Evolutionary conservation across 352 stramenopile genomes (phyloP), one percentile per base, ranked within the genome.

Genomic region (Phytopythium mirpurense): DNA sequence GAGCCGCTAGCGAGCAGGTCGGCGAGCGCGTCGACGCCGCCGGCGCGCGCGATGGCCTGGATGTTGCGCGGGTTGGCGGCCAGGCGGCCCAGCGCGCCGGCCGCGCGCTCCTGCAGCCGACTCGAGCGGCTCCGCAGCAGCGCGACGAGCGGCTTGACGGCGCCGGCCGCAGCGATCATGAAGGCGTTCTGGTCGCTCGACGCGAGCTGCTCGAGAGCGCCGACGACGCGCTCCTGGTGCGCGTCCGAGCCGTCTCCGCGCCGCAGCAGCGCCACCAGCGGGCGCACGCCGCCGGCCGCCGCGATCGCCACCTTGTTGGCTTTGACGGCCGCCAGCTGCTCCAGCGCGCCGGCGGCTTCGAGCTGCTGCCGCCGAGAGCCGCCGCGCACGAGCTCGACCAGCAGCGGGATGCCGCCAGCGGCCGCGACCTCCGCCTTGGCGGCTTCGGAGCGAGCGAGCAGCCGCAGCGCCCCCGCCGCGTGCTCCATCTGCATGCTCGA

Each of bases 271-370:
- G 7, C 45, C 12, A 52, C 27, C 14, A 52, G 12, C 10, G 29
- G n/a, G 12, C 23, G 45, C 12, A 52, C 41, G 29, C 45, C 45
- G 11, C 45, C 45, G 6, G 14, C 45, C 0, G 45, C 27, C 1
- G 45, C 45, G 19, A 52, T 41, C 18, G 11, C 1, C 45, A 31
- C 31, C 31, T 52, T 52, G 45, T 52, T 52, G n/a, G 24, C n/a
- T 24, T 18, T 5, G 21, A 16, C 18, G 29, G 16, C 5, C 10
- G 45, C 27, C 5, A 52, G 29, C 10, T 52, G 41, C 19, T 19
- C 18, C 29, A 52, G 29, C 31, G 31, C 45, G 2, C 31, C 31
- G 3, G 19, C 31, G 0, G 29, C 45, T 9, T 41, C 29, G 3
- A 21, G 14, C 19, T 27, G 41, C n/a, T 29, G 19, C 0, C n/a